These are phyloP conservation scores for Solanum dulcamara DNA, from an alignment of 257 asterid species.

Conservation along the genomic window DNA sequence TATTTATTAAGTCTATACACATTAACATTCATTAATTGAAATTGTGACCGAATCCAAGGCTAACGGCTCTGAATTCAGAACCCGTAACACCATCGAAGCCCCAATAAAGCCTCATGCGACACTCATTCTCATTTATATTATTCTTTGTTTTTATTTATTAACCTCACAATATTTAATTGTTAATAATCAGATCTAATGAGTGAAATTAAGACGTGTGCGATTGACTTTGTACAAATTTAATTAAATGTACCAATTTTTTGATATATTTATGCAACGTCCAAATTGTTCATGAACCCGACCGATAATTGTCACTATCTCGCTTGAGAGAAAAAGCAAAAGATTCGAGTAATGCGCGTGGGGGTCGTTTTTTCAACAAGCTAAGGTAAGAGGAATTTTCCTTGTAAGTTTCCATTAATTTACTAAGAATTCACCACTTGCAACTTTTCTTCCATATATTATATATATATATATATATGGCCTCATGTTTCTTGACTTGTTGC, in stretches of 20 bases:
- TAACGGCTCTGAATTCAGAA: no score
- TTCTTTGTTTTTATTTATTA: no score
- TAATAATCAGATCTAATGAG: no score
- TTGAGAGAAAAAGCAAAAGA: background rate
- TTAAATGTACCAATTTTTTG: background rate
- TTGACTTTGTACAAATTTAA: no score
- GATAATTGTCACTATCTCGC: background rate
- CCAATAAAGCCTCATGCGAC: no score
- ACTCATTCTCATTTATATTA: no score
- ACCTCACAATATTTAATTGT: no score
- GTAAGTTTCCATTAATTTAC: constrained; percentile 2
- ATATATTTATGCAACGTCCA: background rate
- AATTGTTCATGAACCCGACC: background rate
- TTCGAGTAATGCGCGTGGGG: constrained; percentile 6
- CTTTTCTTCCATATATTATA: background rate
- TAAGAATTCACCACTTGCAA: background rate
- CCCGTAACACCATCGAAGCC: no score
- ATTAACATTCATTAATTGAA: no score
- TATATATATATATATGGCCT: background rate
- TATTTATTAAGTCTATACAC: no score
- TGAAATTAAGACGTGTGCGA: no score
- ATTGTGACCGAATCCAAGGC: no score
- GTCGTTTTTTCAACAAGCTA: background rate
- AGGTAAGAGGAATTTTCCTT: background rate
- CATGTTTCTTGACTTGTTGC: background rate